phyloP scores from a whole-genome alignment of 2,329 filamentous ascomycete species.

The Diplodia mutila region DNA sequence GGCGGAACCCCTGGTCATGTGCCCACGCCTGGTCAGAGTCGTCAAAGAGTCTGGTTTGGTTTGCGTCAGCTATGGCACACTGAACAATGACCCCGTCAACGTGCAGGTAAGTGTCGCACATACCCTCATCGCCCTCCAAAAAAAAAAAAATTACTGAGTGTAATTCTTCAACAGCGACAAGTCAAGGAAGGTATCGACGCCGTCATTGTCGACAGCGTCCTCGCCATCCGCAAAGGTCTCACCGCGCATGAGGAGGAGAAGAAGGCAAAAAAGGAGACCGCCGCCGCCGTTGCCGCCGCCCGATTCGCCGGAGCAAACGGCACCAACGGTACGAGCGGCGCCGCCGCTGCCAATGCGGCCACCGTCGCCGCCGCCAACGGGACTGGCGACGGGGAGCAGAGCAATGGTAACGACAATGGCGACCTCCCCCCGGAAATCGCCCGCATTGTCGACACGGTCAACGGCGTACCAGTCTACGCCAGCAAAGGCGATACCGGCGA shows the following conservation, averaged over 20 bases:
- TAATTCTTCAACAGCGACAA: conserved; percentile 66
- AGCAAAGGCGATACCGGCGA: background rate
- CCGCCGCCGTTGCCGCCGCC: background rate
- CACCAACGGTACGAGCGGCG: background rate
- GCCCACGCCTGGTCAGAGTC: conserved; percentile 84
- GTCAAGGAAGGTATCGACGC: conserved; percentile 95
- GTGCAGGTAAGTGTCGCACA: conserved; percentile 72
- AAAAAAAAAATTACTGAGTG: background rate
- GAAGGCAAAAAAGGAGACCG: background rate
- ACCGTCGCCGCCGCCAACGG: background rate
- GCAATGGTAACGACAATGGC: background rate
- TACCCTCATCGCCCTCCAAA: background rate
- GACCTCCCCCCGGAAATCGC: background rate
- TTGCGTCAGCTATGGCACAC: conserved; percentile 88
- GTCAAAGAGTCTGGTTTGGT: conserved; percentile 94
- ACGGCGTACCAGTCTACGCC: conserved; percentile 31
- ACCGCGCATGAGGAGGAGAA: conserved; percentile 48
- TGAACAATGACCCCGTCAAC: conserved; percentile 86
- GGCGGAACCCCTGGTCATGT: conserved; percentile 86
- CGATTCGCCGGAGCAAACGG: background rate
- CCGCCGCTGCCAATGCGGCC: background rate
- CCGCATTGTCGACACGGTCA: conserved; percentile 30
- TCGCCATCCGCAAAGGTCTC: conserved; percentile 89
- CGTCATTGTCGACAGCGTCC: conserved; percentile 93
- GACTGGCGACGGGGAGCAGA: background rate